These are phyloP conservation scores for Penicillium sp. DNA, from an alignment of 2,329 filamentous ascomycete genomes.

Conservation along the genomic window DNA sequence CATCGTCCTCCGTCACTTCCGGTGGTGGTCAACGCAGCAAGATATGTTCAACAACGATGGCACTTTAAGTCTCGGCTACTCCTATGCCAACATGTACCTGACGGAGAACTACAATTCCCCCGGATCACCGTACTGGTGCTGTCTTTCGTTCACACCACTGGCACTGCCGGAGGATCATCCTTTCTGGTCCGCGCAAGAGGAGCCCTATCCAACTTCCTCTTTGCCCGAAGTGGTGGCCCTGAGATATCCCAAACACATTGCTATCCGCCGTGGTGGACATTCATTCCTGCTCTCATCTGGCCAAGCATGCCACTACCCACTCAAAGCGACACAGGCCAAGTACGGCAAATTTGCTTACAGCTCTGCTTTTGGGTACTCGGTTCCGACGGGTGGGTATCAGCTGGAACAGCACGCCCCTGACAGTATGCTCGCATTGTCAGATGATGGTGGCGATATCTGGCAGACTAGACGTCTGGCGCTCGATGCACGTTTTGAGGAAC, in stretches of 20 bases:
- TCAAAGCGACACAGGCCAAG: conserved; percentile 78
- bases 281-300: conserved; percentile 73
- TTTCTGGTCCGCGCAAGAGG: conserved; percentile 71
- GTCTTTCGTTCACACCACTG: conserved; percentile 72
- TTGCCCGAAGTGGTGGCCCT: conserved; percentile 63
- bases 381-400: conserved; percentile 71
- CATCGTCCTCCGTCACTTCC: conserved; percentile 68
- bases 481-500: conserved; percentile 61
- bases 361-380: conserved; percentile 72
- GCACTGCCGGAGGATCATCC: conserved; percentile 68
- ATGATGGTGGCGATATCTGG: conserved; percentile 77
- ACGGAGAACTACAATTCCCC: conserved; percentile 83
- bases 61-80: conserved; percentile 73
- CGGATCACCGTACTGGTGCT: conserved; percentile 72
- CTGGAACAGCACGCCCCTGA: conserved; percentile 75
- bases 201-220: conserved; percentile 55
- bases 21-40: conserved; percentile 75
- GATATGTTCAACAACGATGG: conserved; percentile 74
- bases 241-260: conserved; percentile 70
- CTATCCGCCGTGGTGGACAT: conserved; percentile 69
- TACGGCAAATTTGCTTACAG: conserved; percentile 78
- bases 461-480: conserved; percentile 69
- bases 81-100: conserved; percentile 77
- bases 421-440: conserved; percentile 71
- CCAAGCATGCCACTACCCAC: conserved; percentile 78